Evolutionary conservation across 2,329 filamentous ascomycete genomes (phyloP), one percentile per base, ranked within the genome.

Genomic region (Polytolypa hystricis): DNA sequence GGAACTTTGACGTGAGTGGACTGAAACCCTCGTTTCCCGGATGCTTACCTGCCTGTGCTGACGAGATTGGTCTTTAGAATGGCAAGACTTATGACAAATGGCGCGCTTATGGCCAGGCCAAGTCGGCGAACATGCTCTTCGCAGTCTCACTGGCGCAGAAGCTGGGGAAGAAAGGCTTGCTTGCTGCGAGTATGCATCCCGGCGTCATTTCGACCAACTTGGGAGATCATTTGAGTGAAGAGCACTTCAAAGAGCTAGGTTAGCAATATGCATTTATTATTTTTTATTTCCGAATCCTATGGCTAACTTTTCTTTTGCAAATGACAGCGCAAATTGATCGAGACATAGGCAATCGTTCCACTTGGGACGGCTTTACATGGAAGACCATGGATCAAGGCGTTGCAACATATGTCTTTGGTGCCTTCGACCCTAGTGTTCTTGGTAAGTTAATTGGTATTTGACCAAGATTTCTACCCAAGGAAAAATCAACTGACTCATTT

Each of bases 1-100:
- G 54, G 26, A 63, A 66, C 21, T 69, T 69, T 41, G 52, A 58
- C 15, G 62, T 58, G 42, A 34, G 42, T 21, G n/a, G 21, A 25
- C 7, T n/a, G n/a, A n/a, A n/a, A n/a, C n/a, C n/a, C n/a, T n/a
- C n/a, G n/a, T n/a, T n/a, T n/a, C n/a, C n/a, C n/a, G n/a, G n/a
- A n/a, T n/a, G n/a, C n/a, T n/a, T n/a, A n/a, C n/a, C n/a, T n/a
- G n/a, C n/a, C n/a, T n/a, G n/a, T n/a, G n/a, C n/a, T n/a, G n/a
- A n/a, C n/a, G n/a, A n/a, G n/a, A n/a, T n/a, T n/a, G n/a, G n/a
- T n/a, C 26, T 15, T 23, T 20, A 42, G 16, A 29, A 29, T 16
- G 27, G 32, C 12, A 35, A 40, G 4, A 19, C 27, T 4, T 42
- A 42, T 14, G 21, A 42, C 17, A 23, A 30, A 17, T 42, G 37